Evolutionary conservation across 2,329 filamentous ascomycete genomes (phyloP).

Genomic region (Phialophora verrucosa): DNA sequence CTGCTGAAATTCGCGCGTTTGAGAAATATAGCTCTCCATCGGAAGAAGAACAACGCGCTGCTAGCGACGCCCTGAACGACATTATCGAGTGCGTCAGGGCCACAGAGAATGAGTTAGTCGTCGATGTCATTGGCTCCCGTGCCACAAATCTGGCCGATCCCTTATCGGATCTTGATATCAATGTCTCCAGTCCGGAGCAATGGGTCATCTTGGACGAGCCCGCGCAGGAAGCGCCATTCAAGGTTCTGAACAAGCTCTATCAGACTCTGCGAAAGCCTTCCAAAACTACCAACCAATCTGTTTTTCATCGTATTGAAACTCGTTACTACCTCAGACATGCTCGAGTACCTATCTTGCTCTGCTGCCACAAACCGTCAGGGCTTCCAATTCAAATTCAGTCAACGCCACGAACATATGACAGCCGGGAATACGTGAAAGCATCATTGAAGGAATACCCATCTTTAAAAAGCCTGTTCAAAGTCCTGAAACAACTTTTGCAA

Average conservation of each 20-base stretch:
- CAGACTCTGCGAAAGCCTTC: constrained; percentile 21
- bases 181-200: constrained; percentile 29
- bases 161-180: constrained; percentile 62
- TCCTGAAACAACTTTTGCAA: constrained; percentile 58
- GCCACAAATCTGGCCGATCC: constrained; percentile 58
- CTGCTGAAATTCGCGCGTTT: constrained; percentile 56
- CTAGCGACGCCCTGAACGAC: constrained; percentile 41
- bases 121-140: constrained; percentile 61
- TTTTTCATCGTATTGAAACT: constrained; percentile 22
- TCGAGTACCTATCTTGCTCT: constrained; percentile 44
- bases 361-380: constrained; percentile 54
- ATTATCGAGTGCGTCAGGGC: constrained; percentile 43
- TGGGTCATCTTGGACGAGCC: constrained; percentile 18
- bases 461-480: constrained; percentile 56
- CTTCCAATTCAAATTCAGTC: constrained; percentile 60
- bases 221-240: constrained; percentile 11
- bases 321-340: constrained; percentile 34
- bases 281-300: constrained; percentile 14
- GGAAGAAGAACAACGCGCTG: constrained; percentile 47
- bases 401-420: constrained; percentile 48
- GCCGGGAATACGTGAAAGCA: constrained; percentile 51
- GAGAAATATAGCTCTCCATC: constrained; percentile 53
- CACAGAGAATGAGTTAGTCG: constrained; percentile 39
- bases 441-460: constrained; percentile 58
- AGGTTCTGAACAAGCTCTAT: constrained; percentile 21